Conservation (phyloP, 2,329 filamentous ascomycete genomes). For the Stemphylium vesicarium region DNA sequence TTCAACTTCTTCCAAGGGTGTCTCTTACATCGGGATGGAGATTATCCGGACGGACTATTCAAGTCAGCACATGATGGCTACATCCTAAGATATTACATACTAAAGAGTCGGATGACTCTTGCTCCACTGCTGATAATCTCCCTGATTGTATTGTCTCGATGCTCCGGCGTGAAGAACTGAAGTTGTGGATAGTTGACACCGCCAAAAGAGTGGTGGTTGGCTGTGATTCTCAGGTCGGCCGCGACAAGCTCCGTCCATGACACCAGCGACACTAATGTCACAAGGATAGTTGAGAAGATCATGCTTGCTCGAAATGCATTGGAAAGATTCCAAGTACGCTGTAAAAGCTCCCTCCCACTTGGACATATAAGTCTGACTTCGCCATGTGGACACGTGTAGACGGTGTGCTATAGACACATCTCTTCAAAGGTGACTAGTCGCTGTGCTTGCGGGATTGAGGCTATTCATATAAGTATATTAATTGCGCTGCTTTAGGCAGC, state of each 20-base stretch:
- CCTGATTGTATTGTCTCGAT: constrained; percentile 39
- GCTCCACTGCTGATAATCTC: constrained; percentile 39
- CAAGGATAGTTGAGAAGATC: constrained; percentile 28
- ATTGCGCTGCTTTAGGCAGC: constrained; percentile 31
- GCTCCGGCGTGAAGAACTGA: constrained; percentile 36
- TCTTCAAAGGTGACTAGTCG: constrained; percentile 27
- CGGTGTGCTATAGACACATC: constrained; percentile 32
- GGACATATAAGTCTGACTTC: constrained; percentile 30
- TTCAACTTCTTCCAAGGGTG: background rate
- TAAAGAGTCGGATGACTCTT: constrained; percentile 43
- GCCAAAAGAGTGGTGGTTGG: constrained; percentile 41
- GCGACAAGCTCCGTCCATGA: constrained; percentile 18
- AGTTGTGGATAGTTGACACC: constrained; percentile 44
- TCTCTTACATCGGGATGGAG: constrained; percentile 38
- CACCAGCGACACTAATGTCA: constrained; percentile 23
- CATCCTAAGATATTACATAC: constrained; percentile 20
- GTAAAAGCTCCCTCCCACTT: background rate
- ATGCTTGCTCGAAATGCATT: constrained; percentile 23
- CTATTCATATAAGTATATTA: constrained; percentile 48
- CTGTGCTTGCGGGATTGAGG: constrained; percentile 39
- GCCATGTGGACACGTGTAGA: constrained; percentile 45
- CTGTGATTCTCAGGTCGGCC: constrained; percentile 37
- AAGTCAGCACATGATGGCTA: background rate
- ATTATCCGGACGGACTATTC: constrained; percentile 34
- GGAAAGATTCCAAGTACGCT: constrained; percentile 9